Evolutionary conservation across 228 moss, liverwort and hornwort genomes (phyloP).

Genomic region (Sphagnum fallax): DNA sequence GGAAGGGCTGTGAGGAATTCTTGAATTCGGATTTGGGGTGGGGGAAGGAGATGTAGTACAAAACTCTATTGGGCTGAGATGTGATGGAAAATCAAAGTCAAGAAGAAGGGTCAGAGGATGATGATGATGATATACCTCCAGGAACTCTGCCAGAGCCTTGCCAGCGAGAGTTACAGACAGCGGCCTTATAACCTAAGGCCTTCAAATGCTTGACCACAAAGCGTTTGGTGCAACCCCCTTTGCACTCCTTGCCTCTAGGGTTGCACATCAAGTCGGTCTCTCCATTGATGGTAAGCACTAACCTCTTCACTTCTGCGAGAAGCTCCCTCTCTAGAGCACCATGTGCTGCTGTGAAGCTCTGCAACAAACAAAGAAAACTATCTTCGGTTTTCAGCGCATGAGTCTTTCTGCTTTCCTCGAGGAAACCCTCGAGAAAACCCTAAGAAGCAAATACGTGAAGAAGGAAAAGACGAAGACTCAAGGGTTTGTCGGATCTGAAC

Average conservation of each 20-base stretch:
- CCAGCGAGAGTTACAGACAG: slow-evolving; percentile 66
- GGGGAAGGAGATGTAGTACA: no score
- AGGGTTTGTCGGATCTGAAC: no score
- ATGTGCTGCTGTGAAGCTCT: slow-evolving; percentile 60
- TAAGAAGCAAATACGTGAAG: no score
- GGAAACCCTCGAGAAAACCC: no score
- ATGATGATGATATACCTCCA: slow-evolving; percentile 26
- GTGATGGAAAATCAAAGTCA: no score
- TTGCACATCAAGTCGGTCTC: slow-evolving; percentile 51
- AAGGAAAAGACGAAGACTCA: no score
- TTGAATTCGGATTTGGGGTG: no score
- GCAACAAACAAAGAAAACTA: not conserved
- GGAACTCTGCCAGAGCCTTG: slow-evolving; percentile 43
- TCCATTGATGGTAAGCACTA: slow-evolving; percentile 50
- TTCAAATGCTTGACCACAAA: slow-evolving; percentile 48
- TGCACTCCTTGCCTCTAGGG: slow-evolving; percentile 50
- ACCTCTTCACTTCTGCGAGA: slow-evolving; percentile 38
- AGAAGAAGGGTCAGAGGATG: no score
- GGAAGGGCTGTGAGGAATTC: no score
- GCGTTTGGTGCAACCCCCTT: slow-evolving; percentile 65
- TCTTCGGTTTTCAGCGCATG: no score
- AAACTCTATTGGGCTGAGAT: no score
- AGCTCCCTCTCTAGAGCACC: slow-evolving; percentile 56
- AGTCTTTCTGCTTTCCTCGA: no score
- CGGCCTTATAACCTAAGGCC: slow-evolving; percentile 53